Base-by-base conservation (phyloP, 768 basidiomycete species). In the Leccinum subgranulosum region DNA sequence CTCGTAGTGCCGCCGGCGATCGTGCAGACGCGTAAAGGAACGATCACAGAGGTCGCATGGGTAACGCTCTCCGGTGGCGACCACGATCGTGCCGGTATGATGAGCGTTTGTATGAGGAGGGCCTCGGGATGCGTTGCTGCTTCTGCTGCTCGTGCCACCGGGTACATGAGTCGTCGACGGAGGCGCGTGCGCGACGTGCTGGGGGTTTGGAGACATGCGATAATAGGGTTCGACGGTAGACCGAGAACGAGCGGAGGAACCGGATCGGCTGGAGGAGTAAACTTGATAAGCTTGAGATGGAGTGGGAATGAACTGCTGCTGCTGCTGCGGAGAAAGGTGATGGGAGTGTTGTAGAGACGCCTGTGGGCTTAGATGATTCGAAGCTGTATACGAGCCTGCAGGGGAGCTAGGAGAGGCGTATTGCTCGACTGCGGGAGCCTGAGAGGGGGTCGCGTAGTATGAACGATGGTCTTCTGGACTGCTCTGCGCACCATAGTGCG, bases 1-100 rank as follows among this genome's bases (percentile, higher is more conserved):
- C 72, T 90, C 88, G 63, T 83, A 82, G 73, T 92, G 90, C 60
- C 90, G 82, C 74, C 91, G 89, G 62, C 87, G 82, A 73, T 92
- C 90, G 72, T 91, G 88, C 57, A 86, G 80, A 60, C 90, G 83
- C 33, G 88, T 89, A 70, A 92, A 92, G 25, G 88, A 86, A 72
- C 87, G 87, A 53, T 85, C 84, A 70, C 90, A 92, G 62, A 82
- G 80, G 56, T 87, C 83, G 74, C 90, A 92, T 55, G 80, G 77
- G 74, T 80, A 88, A 39, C 87, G 83, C 66, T 90, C 88, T 50
- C 79, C 80, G 7, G 71, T 57, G 6, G 70, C 56, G 7, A 34
- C 61, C 10, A 53, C 49, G 11, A 65, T 55, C 25, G 62, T 66
- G 36, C 58, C 27, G 3, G 61, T 53, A n/a, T 67, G 65, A 46